phyloP scores from a whole-genome alignment of 331 rosid species.

The Prunus yedoensis region DNA sequence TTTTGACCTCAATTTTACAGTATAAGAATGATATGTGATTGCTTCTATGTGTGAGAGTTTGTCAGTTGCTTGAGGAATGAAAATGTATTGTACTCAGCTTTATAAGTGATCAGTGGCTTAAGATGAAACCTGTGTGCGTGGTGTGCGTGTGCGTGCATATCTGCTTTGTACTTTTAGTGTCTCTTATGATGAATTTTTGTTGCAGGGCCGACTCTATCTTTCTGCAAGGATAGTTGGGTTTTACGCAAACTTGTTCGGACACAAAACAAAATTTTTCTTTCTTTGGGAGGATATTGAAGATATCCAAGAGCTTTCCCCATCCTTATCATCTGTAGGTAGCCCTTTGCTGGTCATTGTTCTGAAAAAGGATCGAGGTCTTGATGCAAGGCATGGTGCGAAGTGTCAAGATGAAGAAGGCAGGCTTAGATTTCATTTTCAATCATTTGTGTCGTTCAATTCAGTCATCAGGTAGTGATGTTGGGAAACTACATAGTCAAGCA shows the following conservation, averaged over 20 bases:
- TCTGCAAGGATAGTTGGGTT: constrained; percentile 89
- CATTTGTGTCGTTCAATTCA: constrained; percentile 65
- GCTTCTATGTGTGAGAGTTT: background rate
- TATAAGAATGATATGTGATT: background rate
- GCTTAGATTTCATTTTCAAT: constrained; percentile 79
- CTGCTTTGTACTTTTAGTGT: background rate
- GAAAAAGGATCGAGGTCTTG: constrained; percentile 64
- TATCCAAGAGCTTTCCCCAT: constrained; percentile 66
- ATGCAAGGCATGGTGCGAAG: constrained; percentile 82
- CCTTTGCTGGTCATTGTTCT: constrained; percentile 68
- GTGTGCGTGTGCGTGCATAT: background rate
- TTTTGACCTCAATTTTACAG: background rate
- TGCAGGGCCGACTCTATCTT: constrained; percentile 80
- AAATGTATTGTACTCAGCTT: background rate
- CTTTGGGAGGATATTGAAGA: constrained; percentile 95
- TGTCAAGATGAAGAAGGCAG: constrained; percentile 87
- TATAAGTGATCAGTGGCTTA: background rate
- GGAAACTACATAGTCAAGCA: background rate
- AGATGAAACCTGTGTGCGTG: background rate
- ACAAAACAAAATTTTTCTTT: constrained; percentile 83
- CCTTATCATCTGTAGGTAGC: constrained; percentile 73
- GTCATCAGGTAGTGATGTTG: constrained; percentile 61
- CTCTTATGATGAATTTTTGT: constrained; percentile 11
- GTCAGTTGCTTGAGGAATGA: background rate
- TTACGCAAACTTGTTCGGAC: constrained; percentile 75